Evolutionary conservation across 176 grass and related monocot genomes (phyloP), one percentile per base, ranked within the genome.

Genomic region (Musa acuminata): DNA sequence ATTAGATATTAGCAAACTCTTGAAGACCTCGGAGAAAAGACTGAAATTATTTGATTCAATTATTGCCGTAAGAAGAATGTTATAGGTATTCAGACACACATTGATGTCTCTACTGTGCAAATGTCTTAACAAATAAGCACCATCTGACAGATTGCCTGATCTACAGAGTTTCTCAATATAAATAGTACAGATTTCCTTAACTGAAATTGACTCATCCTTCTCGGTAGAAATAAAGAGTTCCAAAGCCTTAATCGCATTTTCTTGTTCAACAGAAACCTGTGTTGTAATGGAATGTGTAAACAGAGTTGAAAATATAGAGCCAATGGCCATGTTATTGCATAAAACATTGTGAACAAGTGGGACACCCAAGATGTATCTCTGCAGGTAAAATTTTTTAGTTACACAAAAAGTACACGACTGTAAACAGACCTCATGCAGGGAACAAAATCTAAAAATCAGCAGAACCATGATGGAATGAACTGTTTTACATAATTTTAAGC

Each of bases 1-100:
- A 68, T 72, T 84, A 68, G 90, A 98, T 75, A 91, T 78, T 25
- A 98, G 78, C 67, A 98, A 72, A 79, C 60, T 87, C 59, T 82
- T 98, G 90, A 98, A 98, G n/a, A 84, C 80, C 68, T 96, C 79
- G 24, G 81, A 57, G 63, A 87, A 91, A 60, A 87, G 64, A 72
- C 48, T n/a, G 63, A 91, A 96, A 74, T 62, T 64, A 65, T 87
- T 83, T 66, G 35, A 74, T 67, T 87, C 88, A 74, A 75, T 62
- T 79, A 86, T 72, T 59, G 78, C 62, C 11, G 72, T 75, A 48
- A 91, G 51, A 59, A 96, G 69, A 77, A 75, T 19, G 57, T 91
- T 89, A 55, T 79, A 91, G 8, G 79, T 84, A 77, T 22, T 67
- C n/a, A 89, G 53, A 64, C 71, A 17, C 19, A 87, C 80, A 78